A percentile compares a stretch with the other conserved stretches of the same genome.
Conservation (phyloP, 202 grass and related monocot species). For the Brachypodium distachyon region DNA sequence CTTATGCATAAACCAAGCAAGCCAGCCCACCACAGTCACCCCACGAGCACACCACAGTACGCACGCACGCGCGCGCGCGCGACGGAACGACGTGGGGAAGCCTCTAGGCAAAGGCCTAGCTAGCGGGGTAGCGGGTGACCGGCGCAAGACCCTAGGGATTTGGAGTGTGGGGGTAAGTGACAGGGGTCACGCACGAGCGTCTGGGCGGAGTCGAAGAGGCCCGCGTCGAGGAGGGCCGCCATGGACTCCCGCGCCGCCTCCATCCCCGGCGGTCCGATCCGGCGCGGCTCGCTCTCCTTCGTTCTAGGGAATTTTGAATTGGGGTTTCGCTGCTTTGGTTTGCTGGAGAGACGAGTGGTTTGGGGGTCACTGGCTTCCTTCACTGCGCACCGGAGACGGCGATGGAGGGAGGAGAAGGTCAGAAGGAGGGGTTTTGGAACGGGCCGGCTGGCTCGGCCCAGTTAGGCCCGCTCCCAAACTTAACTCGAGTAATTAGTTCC, state of each 20-base stretch:
- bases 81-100: neutral
- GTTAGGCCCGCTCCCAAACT: neutral
- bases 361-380: neutral
- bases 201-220: slow-evolving; percentile 74
- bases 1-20: neutral
- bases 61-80: neutral
- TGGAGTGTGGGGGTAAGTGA: neutral
- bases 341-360: neutral
- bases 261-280: slow-evolving; percentile 37
- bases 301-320: slow-evolving; percentile 18
- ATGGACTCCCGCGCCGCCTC: slow-evolving; percentile 78
- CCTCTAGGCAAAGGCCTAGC: neutral
- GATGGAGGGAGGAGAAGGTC: neutral
- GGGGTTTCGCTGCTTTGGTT: neutral
- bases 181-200: slow-evolving; percentile 40
- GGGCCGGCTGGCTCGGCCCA: neutral
- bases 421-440: neutral
- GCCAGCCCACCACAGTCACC: neutral
- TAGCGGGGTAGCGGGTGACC: neutral
- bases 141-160: slow-evolving; percentile 29
- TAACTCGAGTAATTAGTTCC: neutral
- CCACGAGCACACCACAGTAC: neutral
- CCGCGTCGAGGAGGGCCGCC: slow-evolving; percentile 67
- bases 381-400: neutral
- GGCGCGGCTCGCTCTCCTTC: neutral